A percentile compares a stretch with the other conserved stretches of the same genome.
These are phyloP conservation scores for Symbiodinium pilosum DNA, from an alignment of 73 alveolate genomes.

Conservation along the genomic window DNA sequence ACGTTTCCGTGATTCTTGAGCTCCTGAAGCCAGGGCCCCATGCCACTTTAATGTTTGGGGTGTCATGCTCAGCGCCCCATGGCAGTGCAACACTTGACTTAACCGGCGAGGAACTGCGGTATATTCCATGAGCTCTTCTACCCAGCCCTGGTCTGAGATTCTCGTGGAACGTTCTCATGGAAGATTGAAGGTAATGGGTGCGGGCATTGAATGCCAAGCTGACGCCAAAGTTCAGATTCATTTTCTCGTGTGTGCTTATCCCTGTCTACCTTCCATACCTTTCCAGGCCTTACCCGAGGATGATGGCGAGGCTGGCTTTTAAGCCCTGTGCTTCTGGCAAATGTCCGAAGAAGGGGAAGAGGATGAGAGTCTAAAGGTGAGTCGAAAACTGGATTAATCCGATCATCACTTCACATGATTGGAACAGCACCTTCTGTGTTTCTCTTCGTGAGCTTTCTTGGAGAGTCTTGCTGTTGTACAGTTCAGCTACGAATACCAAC, in stretches of 20 bases:
- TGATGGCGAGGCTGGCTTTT: constrained; percentile 52
- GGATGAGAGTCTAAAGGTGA: too few species aligned
- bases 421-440: too few species aligned
- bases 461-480: too few species aligned
- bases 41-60: too few species aligned
- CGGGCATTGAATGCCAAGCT: too few species aligned
- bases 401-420: too few species aligned
- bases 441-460: too few species aligned
- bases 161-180: neutral
- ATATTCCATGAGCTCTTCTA: constrained; percentile 87
- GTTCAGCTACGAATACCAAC: too few species aligned
- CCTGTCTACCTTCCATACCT: neutral
- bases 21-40: constrained; percentile 39
- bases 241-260: neutral
- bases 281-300: constrained; percentile 59
- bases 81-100: too few species aligned
- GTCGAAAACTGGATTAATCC: too few species aligned
- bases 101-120: constrained; percentile 41
- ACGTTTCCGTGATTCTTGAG: constrained; percentile 48
- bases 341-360: too few species aligned
- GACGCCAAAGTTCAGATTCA: neutral
- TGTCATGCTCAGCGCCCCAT: too few species aligned
- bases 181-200: neutral
- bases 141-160: constrained; percentile 13
- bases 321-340: neutral